Percentiles rank a stretch among this genome's conserved stretches.
Evolutionary conservation across 352 stramenopile genomes (phyloP).

Genomic region (Phytophthora macrochlamydospora): DNA sequence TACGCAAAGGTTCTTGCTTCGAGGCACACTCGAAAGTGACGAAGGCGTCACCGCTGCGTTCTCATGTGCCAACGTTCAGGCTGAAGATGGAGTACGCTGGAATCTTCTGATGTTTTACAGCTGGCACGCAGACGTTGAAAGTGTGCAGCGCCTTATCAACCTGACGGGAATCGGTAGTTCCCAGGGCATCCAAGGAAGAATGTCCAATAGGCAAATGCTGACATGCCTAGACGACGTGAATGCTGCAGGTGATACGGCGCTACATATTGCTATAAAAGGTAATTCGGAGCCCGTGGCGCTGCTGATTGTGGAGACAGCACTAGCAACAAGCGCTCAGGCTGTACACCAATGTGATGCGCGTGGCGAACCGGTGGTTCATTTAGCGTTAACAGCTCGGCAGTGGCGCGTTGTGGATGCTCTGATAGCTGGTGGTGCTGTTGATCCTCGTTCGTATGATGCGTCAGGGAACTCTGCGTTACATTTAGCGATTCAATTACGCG

Average conservation of each 20-base stretch:
- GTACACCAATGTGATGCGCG: slow-evolving; percentile 51
- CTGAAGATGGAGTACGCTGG: slow-evolving; percentile 56
- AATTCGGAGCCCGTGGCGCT: slow-evolving; percentile 39
- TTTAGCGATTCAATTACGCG: slow-evolving; percentile 66
- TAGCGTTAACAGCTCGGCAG: slow-evolving; percentile 62
- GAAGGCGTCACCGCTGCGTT: slow-evolving; percentile 25
- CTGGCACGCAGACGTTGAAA: slow-evolving; percentile 49
- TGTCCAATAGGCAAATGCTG: slow-evolving; percentile 34
- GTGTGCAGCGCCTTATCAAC: slow-evolving; percentile 38
- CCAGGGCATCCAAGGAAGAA: slow-evolving; percentile 23
- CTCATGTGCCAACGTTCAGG: slow-evolving; percentile 32
- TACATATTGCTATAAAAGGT: slow-evolving; percentile 74
- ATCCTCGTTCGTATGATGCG: slow-evolving; percentile 49
- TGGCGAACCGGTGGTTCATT: slow-evolving; percentile 60
- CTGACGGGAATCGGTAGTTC: slow-evolving; percentile 17
- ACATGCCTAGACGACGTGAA: slow-evolving; percentile 69
- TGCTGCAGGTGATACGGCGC: slow-evolving; percentile 59
- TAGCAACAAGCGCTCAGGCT: slow-evolving; percentile 36
- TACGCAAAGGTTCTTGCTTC: slow-evolving; percentile 40
- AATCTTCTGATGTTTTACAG: slow-evolving; percentile 78
- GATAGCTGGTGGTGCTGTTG: slow-evolving; percentile 46
- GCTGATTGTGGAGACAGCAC: slow-evolving; percentile 47
- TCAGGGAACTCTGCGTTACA: slow-evolving; percentile 63
- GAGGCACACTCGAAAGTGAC: slow-evolving; percentile 32
- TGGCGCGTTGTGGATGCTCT: slow-evolving; percentile 68